Evolutionary conservation across 208 protist genomes (phyloP), one percentile per base, ranked within the genome.

Genomic region (Acanthamoeba polyphaga): DNA sequence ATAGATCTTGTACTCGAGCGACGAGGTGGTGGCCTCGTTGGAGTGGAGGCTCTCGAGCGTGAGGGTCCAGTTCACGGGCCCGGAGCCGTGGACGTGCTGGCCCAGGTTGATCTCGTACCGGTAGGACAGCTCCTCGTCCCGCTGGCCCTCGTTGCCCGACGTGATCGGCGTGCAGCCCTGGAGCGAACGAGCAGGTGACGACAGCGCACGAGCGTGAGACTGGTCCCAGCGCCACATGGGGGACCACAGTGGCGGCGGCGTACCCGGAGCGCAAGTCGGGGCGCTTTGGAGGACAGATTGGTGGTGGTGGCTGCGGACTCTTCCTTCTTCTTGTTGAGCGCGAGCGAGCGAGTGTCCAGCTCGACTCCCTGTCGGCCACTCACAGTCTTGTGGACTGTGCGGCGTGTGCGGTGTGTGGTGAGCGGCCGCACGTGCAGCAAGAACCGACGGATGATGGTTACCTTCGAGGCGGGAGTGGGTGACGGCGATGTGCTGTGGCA

Each of bases 71-170:
- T 90, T 89, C 24, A 96, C 53, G 4, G 49, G 91, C 9, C 96
- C 96, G 43, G 96, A 95, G 38, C 88, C 90, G n/a, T 84, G 92
- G 10, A 93, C 94, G 46, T 94, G 94, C 88, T 96, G 96, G 58
- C 95, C 95, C 15, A 96, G 70, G 58, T 95, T 95, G 87, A 96
- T 96, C 51, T 96, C 94, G 85, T 96, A 96, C 12, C 96, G 76
- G 74, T 95, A 76, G 22, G 82, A 90, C 32, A 68, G 53, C 51
- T 90, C 82, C 82, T 90, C 82, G 38, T 55, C 76, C 38, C 19
- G 92, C 53, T 96, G 88, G 15, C 32, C 92, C 88, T 93, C 91
- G 72, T 93, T 92, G n/a, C 95, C 95, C 5, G 89, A 91, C 27
- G 49, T 90, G 27, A 90, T 90, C 32, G 58, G 58, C n/a, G 82